A percentile compares a stretch with the other conserved stretches of the same genome.
Evolutionary conservation across 2,329 filamentous ascomycete species (phyloP).

Genomic region (Talaromyces funiculosus): DNA sequence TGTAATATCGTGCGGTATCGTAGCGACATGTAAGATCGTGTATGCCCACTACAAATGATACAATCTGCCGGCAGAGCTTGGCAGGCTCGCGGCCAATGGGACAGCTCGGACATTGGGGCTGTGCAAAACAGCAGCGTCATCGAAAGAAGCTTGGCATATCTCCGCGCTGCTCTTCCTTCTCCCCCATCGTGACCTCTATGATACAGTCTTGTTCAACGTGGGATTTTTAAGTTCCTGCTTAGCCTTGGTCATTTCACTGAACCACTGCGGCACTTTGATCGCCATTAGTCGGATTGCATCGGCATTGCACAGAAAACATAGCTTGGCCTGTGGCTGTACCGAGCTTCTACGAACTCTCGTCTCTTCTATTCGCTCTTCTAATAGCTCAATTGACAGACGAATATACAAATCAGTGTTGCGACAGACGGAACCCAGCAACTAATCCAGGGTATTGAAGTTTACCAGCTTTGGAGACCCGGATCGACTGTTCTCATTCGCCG

Average conservation of each 20-base stretch:
- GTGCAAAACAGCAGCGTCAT: slow-evolving; percentile 4
- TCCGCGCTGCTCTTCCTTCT: neutral
- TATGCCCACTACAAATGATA: too few species aligned
- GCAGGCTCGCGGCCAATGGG: neutral
- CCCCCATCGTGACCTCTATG: neutral
- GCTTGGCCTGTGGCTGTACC: slow-evolving; percentile 6
- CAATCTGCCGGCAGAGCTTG: slow-evolving; percentile 4
- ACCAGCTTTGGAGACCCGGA: neutral
- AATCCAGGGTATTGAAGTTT: neutral
- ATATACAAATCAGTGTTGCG: neutral
- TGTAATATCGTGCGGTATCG: neutral
- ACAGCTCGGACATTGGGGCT: slow-evolving; percentile 8
- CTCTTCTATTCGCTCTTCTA: neutral
- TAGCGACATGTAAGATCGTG: neutral
- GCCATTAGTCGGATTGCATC: neutral
- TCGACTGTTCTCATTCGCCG: neutral
- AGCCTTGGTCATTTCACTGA: neutral
- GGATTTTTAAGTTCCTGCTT: too few species aligned
- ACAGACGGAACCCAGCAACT: neutral
- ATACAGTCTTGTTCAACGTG: too few species aligned
- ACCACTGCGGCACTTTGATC: neutral
- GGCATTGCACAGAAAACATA: neutral
- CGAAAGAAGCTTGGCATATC: slow-evolving; percentile 2
- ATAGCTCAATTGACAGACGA: neutral
- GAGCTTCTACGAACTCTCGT: slow-evolving; percentile 6